Base-by-base conservation (phyloP, 2,329 filamentous ascomycete genomes). In the Coniosporium tulheliwenetii region DNA sequence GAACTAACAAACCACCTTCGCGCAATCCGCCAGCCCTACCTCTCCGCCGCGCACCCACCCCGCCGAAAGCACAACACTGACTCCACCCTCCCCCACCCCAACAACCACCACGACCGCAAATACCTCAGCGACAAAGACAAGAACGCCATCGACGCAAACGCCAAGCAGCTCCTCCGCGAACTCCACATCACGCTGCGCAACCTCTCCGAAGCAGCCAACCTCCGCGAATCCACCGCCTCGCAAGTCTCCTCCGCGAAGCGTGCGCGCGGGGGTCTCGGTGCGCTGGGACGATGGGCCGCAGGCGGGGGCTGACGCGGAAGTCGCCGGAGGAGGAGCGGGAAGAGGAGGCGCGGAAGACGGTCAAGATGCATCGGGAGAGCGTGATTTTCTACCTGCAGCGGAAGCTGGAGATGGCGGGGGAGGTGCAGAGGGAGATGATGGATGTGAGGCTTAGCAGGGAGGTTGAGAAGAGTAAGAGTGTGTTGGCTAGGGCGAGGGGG, bases 351-450 rank as follows among this genome's bases (percentile, higher is more conserved):
- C 75, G 77, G 42, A 75, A 75, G 46, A 76, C 75, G 34, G 61
- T 82, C 5, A 77, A 73, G 39, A 71, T 75, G 39, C 81, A 93
- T 49, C 69, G 87, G 40, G 87, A 93, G 52, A 80, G 80, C 47
- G 77, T 98, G 37, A 64, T 96, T 9, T 89, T 82, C 79, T 87
- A 81, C 50, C 57, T 98, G 52, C 71, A 83, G 47, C 72, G 80
- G 54, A 72, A 77, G 52, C 62, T 96, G 46, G 82, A 91, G 61
- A 70, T 76, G 48, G 86, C 81, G 42, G 81, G 82, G 35, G 71
- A 76, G 51, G 77, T 81, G 47, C 89, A 96, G 65, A 78, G 85
- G 51, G 74, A 73, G 39, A 95, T 96, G 85, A 94, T 96, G 71
- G 87, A 94, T 64, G 82, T 84, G 53, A 67, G 91, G 50, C 67